phyloP scores from a whole-genome alignment of 306 rosid genomes.

The Inga leiocalycina region DNA sequence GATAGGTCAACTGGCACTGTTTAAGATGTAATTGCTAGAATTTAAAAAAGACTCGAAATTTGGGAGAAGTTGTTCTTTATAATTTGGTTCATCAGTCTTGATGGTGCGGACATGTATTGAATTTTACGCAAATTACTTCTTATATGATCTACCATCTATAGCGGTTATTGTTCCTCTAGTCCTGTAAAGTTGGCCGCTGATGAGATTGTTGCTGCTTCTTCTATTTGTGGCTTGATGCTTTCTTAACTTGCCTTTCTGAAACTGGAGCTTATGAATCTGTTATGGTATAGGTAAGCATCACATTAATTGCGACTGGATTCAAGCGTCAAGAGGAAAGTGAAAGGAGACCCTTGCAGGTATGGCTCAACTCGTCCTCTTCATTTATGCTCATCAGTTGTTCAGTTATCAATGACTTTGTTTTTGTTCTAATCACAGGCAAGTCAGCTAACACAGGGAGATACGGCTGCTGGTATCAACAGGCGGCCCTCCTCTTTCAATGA shows the following conservation, averaged over 20 bases:
- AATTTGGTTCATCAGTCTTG: neutral
- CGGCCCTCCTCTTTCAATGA: constrained; percentile 63
- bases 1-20: neutral
- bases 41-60: neutral
- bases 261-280: constrained; percentile 11
- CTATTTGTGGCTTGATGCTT: neutral
- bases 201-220: neutral
- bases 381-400: neutral
- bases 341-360: constrained; percentile 71
- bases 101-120: neutral
- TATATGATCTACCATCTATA: neutral
- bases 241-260: constrained; percentile 1
- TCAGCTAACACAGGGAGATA: constrained; percentile 67
- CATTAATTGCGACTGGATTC: constrained; percentile 90
- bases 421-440: constrained; percentile 47
- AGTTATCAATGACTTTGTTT: constrained; percentile 15
- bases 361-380: constrained; percentile 10
- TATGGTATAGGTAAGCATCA: constrained; percentile 77
- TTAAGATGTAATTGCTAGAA: neutral
- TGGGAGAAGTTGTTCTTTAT: neutral
- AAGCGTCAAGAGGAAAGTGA: constrained; percentile 87
- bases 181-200: neutral
- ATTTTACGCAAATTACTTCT: neutral
- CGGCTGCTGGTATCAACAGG: constrained; percentile 50
- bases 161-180: neutral